Conservation (phyloP, 1,139 yeast species). For the Geotrichum cucujoidarum region DNA sequence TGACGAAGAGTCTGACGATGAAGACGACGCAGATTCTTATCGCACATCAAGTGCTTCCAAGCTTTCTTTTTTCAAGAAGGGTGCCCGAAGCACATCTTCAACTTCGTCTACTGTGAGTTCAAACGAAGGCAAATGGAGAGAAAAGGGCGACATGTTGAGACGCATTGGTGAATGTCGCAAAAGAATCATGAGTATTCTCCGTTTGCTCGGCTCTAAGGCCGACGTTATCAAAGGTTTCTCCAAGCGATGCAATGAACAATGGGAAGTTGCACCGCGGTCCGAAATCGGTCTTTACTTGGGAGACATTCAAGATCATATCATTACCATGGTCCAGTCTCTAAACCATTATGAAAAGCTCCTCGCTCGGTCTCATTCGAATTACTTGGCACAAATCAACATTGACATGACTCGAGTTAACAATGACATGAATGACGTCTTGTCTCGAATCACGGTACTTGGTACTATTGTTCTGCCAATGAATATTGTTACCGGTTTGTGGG, state of each 20-base stretch:
- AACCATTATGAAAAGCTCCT: conserved; percentile 90
- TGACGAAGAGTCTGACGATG: conserved; percentile 41
- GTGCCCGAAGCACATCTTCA: background rate
- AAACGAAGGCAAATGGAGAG: conserved; percentile 51
- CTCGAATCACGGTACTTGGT: conserved; percentile 89
- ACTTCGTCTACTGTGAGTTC: conserved; percentile 9
- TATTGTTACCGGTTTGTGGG: conserved; percentile 95
- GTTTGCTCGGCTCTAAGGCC: conserved; percentile 86
- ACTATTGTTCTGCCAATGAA: conserved; percentile 92
- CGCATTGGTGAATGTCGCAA: conserved; percentile 94
- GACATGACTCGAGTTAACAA: conserved; percentile 97
- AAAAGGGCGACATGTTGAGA: conserved; percentile 90
- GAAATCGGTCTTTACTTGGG: conserved; percentile 87
- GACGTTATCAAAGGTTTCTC: conserved; percentile 94
- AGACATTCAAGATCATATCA: conserved; percentile 78
- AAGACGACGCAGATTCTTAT: conserved; percentile 58
- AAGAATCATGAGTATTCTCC: conserved; percentile 82
- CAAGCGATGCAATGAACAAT: conserved; percentile 79
- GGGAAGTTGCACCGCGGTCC: conserved; percentile 68
- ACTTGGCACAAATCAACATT: conserved; percentile 90
- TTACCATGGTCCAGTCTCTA: conserved; percentile 91
- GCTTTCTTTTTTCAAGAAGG: conserved; percentile 30
- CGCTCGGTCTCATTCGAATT: conserved; percentile 91
- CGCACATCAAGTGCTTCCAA: conserved; percentile 59
- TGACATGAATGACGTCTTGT: conserved; percentile 91